Evolutionary conservation across 345 rosid genomes (phyloP).

Genomic region (Eutrema japonicum): DNA sequence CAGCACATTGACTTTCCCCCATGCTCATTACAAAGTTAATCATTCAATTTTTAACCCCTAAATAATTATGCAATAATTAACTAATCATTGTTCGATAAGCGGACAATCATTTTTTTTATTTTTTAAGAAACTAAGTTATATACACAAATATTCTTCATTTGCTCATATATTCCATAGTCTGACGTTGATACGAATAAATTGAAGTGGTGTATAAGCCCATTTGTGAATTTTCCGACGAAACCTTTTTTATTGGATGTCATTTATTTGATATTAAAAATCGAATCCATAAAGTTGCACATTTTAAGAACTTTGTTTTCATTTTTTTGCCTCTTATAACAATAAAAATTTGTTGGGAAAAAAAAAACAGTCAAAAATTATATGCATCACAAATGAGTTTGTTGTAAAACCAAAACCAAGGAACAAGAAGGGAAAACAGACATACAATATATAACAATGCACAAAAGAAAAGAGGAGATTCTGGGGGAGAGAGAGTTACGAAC

Average conservation of each 20-base stretch:
- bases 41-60: slow-evolving; percentile 23
- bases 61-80: slow-evolving; percentile 26
- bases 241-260: background rate
- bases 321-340: background rate
- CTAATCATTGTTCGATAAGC: slow-evolving; percentile 35
- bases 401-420: slow-evolving; percentile 24
- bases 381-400: slow-evolving; percentile 27
- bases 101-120: background rate
- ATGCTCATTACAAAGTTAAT: slow-evolving; percentile 34
- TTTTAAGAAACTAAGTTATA: background rate
- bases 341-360: background rate
- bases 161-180: background rate
- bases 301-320: background rate
- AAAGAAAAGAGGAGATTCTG: slow-evolving; percentile 32
- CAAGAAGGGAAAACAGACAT: slow-evolving; percentile 8
- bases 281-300: slow-evolving; percentile 18
- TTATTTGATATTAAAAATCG: slow-evolving; percentile 12
- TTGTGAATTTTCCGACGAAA: too few species aligned
- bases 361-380: slow-evolving; percentile 12
- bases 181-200: background rate
- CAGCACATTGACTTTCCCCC: slow-evolving; percentile 41
- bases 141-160: background rate
- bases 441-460: slow-evolving; percentile 28
- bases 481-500: slow-evolving; percentile 49
- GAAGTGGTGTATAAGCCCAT: background rate